phyloP scores from a whole-genome alignment of 169 alveolate genomes.

The Eimeria praecox region DNA sequence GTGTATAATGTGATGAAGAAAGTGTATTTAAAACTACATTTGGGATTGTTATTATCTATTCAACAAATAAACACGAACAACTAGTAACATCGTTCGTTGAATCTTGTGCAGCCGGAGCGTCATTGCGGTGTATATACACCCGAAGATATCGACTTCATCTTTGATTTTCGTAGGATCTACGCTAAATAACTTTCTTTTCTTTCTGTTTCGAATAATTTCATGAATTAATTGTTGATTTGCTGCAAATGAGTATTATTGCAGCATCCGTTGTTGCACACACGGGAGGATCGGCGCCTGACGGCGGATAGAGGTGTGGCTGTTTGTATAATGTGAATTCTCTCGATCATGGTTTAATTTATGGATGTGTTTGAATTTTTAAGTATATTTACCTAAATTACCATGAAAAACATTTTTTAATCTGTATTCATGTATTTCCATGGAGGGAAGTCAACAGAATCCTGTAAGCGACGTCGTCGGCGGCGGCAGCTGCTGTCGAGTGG shows the following conservation, averaged over 20 bases:
- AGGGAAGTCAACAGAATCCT: too few species aligned
- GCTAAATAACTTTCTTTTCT: background rate
- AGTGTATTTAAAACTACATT: too few species aligned
- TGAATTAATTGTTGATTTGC: too few species aligned
- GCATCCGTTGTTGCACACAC: background rate
- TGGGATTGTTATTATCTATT: too few species aligned
- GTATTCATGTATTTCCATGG: background rate
- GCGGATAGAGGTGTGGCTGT: background rate
- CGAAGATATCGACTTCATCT: background rate
- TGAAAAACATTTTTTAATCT: background rate
- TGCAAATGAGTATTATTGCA: background rate
- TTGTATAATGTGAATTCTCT: background rate
- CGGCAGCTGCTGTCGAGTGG: slow-evolving; percentile 8
- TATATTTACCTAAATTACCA: background rate
- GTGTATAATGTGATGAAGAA: too few species aligned
- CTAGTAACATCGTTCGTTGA: too few species aligned
- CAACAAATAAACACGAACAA: too few species aligned
- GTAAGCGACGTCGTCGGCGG: slow-evolving; percentile 13
- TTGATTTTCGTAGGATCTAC: background rate
- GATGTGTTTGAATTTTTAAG: background rate
- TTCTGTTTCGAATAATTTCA: background rate
- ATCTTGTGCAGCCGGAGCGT: background rate
- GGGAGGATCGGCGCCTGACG: background rate
- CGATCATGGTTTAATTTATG: background rate
- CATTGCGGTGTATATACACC: slow-evolving; percentile 21